Evolutionary conservation across 2,329 filamentous ascomycete genomes (phyloP).

Genomic region (Xylariaceae sp.): DNA sequence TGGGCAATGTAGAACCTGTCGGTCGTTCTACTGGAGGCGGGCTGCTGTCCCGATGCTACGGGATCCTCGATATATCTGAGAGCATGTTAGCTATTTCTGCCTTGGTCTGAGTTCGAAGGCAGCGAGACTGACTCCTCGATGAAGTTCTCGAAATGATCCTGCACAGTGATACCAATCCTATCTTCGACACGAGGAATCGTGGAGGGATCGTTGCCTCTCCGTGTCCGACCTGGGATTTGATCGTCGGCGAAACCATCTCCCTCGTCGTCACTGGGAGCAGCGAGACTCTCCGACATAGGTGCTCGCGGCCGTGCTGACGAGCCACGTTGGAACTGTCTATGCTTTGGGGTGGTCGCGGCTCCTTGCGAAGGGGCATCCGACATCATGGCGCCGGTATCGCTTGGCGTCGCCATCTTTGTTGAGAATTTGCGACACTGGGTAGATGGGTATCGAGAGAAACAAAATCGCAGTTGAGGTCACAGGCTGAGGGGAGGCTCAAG

Average conservation of each 20-base stretch:
- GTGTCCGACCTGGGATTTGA: slow-evolving; percentile 53
- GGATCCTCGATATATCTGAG: slow-evolving; percentile 67
- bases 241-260: slow-evolving; percentile 63
- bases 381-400: slow-evolving; percentile 56
- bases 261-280: slow-evolving; percentile 60
- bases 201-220: slow-evolving; percentile 42
- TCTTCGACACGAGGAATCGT: slow-evolving; percentile 73
- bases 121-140: slow-evolving; percentile 64
- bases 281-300: slow-evolving; percentile 62
- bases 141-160: slow-evolving; percentile 75
- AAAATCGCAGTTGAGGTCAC: background rate
- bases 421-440: background rate
- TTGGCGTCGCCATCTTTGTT: slow-evolving; percentile 48
- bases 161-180: slow-evolving; percentile 69
- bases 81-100: background rate
- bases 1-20: slow-evolving; percentile 85
- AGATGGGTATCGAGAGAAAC: background rate
- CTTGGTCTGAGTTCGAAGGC: background rate
- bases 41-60: slow-evolving; percentile 58
- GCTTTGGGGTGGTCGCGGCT: slow-evolving; percentile 42
- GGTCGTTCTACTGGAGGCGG: slow-evolving; percentile 65
- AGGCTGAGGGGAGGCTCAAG: background rate
- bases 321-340: slow-evolving; percentile 43
- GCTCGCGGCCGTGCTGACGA: slow-evolving; percentile 55
- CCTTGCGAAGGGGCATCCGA: slow-evolving; percentile 50